Evolutionary conservation across 2,329 filamentous ascomycete genomes (phyloP), one percentile per base, ranked within the genome.

Genomic region (Apiospora hydei): DNA sequence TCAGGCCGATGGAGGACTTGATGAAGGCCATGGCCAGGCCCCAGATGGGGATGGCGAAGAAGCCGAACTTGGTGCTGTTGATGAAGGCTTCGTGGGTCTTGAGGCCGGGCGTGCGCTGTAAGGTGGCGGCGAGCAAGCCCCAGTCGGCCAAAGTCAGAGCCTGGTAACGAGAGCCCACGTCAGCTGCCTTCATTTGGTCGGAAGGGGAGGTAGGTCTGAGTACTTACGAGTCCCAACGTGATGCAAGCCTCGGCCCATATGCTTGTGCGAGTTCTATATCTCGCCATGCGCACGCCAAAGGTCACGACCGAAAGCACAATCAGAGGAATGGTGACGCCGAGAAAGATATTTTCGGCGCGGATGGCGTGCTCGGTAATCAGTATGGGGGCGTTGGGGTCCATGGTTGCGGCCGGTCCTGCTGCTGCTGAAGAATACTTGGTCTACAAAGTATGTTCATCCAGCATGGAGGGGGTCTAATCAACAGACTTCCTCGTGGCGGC

Each of bases 1-100:
- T 69, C 26, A 69, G 68, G n/a, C 68, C 46, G 68, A 69, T 49
- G 24, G 68, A 69, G 3, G 49, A 38, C 34, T 69, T 69, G 38
- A 69, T 69, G 46, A 69, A 53, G 46, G 68, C 44, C 68, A 69
- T 69, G 44, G 68, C 8, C 0, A 69, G 68, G 30, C 46, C 68
- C 68, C 49, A 69, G 46, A 69, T 5, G 13, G 68, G 44, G 44
- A 43, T 49, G 5, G 68, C 49, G 26, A 69, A 26, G 47, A 69
- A 69, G 68, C 30, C 68, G 66, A 47, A 46, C 6, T 68, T 68
- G 66, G 11, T 5, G 13, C 4, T 13, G 7, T 34, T 16, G 41
- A 30, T 7, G 6, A 47, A 46, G 11, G 14, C 64, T 1, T 67
- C 4, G 10, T 24, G 43, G n/a, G 3, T 7, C 38, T 44, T 67